Conservation (phyloP, 2,329 filamentous ascomycete species). For the Colletotrichum echinochloae region DNA sequence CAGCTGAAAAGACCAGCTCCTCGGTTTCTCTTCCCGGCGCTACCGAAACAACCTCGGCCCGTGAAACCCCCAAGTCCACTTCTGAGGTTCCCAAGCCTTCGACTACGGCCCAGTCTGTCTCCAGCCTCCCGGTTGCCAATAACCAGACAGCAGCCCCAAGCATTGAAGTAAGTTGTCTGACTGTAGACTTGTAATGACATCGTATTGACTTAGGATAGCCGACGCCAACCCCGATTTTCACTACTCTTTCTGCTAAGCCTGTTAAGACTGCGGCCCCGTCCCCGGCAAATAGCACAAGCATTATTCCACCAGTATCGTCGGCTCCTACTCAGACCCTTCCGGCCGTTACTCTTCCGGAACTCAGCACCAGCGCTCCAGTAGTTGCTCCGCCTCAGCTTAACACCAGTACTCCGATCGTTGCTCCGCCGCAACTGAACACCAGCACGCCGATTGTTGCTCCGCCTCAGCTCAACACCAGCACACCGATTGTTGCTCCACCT, state of each 20-base stretch:
- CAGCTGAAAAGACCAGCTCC: not conserved
- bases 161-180: not conserved
- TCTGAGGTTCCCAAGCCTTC: not conserved
- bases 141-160: constrained; percentile 15
- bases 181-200: not conserved
- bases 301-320: constrained; percentile 26
- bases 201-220: not conserved
- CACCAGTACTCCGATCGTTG: constrained; percentile 1
- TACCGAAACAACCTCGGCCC: not conserved
- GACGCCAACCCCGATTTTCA: not conserved
- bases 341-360: not conserved
- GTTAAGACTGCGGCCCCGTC: not conserved
- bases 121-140: constrained; percentile 10
- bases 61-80: not conserved
- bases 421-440: not conserved
- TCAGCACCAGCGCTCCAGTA: not conserved
- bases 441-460: not conserved
- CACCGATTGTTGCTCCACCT: not conserved
- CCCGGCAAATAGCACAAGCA: constrained; percentile 20
- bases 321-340: constrained; percentile 8
- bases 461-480: not conserved
- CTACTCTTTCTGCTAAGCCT: not conserved
- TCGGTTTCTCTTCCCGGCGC: not conserved
- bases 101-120: not conserved
- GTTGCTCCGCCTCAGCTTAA: not conserved